Base-by-base conservation (phyloP, 805 yeast genomes). In the Kluyveromyces lactis region DNA sequence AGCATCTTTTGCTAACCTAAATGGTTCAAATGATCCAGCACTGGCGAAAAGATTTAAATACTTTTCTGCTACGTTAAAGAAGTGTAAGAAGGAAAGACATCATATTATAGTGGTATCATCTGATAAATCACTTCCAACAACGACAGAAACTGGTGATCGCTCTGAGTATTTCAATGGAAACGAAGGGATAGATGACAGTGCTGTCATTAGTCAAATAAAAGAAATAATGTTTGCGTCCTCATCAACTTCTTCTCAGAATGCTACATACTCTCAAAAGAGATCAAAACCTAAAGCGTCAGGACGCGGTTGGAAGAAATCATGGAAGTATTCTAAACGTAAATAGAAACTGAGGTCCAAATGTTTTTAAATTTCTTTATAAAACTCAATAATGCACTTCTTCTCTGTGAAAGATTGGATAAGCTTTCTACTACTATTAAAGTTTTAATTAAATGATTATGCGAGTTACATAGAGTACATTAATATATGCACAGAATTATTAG, bases 21-120 rank as follows among this genome's bases (percentile, higher is more conserved):
- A 49, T 11, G 53, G 42, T 11, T 43, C 48, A 9, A 45, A 42
- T 7, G 49, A 44, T 12, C 42, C 27, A 9, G n/a, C 30, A 2
- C 54, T 52, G 18, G 41, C 46, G 7, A 49, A 46, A 12, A 49
- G 50, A 27, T 59, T 45, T 24, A 51, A 45, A 24, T 49, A 47
- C 32, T 48, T 59, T 19, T 54, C 48, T 36, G 37, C 46, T 12
- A 42, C 47, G 0, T 47, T 59, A 4, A 43, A 45, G 43, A 50
- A 47, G 13, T 29, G 58, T 13, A 46, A 56, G 18, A 15, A 31
- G 3, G 34, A 49, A 42, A 32, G 52, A 50, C 32, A 50, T 46
- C 33, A 44, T 41, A 13, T 40, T 19, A 26, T 34, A 3, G 37
- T 34, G 5, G 37, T 24, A 15, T 34, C 37, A 9, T 34, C 37